phyloP scores from a whole-genome alignment of 2,329 filamentous ascomycete genomes.

The Exophiala bonariae region DNA sequence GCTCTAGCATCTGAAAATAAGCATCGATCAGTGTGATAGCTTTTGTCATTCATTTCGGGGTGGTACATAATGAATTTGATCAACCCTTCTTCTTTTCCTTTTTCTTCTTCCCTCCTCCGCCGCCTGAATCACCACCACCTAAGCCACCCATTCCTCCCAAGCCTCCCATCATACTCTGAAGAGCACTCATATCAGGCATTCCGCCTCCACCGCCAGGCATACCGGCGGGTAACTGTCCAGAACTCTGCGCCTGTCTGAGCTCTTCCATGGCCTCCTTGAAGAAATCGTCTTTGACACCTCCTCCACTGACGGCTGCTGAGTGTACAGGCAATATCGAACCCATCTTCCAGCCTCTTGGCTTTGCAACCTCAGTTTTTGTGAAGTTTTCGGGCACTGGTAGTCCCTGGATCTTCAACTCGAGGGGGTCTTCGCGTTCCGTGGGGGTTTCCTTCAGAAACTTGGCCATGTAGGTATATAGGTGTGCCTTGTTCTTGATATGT shows the following conservation, averaged over 20 bases:
- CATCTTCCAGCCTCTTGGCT: constrained; percentile 90
- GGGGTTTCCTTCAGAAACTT: constrained; percentile 75
- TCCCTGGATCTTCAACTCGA: constrained; percentile 72
- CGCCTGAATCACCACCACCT: constrained; percentile 14
- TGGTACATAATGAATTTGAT: no score
- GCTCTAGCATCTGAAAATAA: no score
- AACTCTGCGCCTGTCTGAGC: constrained; percentile 62
- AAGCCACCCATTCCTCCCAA: constrained; percentile 23
- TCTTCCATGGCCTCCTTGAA: constrained; percentile 97
- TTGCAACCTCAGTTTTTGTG: constrained; percentile 70
- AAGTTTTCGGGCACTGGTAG: constrained; percentile 67
- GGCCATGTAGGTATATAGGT: constrained; percentile 80
- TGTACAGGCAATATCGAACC: constrained; percentile 79
- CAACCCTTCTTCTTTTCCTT: constrained; percentile 27
- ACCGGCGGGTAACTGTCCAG: constrained; percentile 44
- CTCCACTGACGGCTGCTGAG: constrained; percentile 85
- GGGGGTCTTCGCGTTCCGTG: constrained; percentile 69
- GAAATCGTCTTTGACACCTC: constrained; percentile 90
- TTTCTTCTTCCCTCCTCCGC: constrained; percentile 19
- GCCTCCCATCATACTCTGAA: constrained; percentile 29
- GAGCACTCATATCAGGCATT: constrained; percentile 27
- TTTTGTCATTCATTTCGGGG: no score
- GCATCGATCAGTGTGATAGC: no score
- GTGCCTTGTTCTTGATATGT: constrained; percentile 73
- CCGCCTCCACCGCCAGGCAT: constrained; percentile 40